Percentiles rank a stretch among this genome's conserved stretches.
phyloP scores from a whole-genome alignment of 129 eudicot species.

The Deinandra increscens region DNA sequence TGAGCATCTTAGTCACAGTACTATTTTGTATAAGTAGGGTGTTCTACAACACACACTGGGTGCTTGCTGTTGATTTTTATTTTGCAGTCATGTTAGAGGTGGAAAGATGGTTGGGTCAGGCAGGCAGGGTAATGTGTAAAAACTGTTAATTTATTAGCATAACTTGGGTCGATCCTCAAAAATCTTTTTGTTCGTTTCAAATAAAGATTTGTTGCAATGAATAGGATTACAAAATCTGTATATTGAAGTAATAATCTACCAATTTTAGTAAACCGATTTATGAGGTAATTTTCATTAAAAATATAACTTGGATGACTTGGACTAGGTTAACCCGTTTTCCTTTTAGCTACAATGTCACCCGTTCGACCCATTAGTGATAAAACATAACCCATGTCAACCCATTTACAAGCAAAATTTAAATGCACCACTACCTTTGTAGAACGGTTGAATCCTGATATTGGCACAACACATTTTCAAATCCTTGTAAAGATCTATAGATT shows the following conservation, averaged over 20 bases:
- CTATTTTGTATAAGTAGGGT: background rate
- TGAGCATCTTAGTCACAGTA: conserved; percentile 3
- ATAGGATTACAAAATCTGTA: background rate
- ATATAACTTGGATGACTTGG: background rate
- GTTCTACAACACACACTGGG: conserved; percentile 1
- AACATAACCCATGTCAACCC: background rate
- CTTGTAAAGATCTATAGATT: conserved; percentile 7
- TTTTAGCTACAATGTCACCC: background rate
- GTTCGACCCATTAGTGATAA: background rate
- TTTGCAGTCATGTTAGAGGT: conserved; percentile 5
- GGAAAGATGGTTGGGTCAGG: background rate
- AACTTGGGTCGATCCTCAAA: background rate
- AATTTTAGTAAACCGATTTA: background rate
- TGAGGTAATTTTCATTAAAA: background rate
- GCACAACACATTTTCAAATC: background rate
- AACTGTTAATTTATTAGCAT: background rate
- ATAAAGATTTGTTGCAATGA: background rate
- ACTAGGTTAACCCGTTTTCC: background rate
- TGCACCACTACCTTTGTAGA: background rate
- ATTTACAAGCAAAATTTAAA: background rate
- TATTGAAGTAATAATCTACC: background rate
- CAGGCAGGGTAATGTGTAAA: background rate
- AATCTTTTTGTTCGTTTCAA: background rate
- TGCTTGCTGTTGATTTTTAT: background rate
- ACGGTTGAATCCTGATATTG: background rate